phyloP scores from a whole-genome alignment of 1,284 basidiomycete genomes.

The Austroboletus niveus region DNA sequence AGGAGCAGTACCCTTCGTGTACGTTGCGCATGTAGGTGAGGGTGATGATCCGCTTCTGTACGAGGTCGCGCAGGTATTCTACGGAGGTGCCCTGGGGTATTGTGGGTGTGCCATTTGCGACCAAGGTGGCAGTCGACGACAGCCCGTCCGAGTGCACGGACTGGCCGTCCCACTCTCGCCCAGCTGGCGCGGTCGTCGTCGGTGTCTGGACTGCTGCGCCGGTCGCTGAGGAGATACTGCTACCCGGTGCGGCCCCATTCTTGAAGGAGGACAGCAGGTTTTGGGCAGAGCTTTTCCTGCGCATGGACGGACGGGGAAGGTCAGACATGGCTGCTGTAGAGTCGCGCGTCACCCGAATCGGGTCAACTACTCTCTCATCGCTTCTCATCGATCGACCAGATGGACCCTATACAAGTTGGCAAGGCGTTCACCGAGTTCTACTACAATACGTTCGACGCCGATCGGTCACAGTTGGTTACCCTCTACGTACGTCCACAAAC shows the following conservation, averaged over 20 bases:
- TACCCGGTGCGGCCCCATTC: constrained; percentile 31
- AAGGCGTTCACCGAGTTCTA: constrained; percentile 75
- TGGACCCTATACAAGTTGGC: constrained; percentile 65
- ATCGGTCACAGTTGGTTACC: constrained; percentile 50
- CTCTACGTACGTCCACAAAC: constrained; percentile 68
- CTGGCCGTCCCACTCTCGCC: constrained; percentile 71
- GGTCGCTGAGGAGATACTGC: constrained; percentile 31
- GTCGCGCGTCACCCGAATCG: neutral
- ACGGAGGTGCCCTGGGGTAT: constrained; percentile 60
- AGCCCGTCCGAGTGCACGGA: constrained; percentile 53
- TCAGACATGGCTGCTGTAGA: constrained; percentile 31
- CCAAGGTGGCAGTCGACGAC: constrained; percentile 31
- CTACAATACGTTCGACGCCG: constrained; percentile 67
- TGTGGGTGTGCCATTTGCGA: constrained; percentile 31
- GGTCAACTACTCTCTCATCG: neutral
- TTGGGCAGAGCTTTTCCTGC: constrained; percentile 81
- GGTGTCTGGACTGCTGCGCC: constrained; percentile 39
- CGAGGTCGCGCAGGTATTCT: constrained; percentile 72
- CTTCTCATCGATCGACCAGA: constrained; percentile 45
- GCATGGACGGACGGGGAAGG: constrained; percentile 56
- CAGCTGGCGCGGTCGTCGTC: constrained; percentile 41
- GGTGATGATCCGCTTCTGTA: constrained; percentile 81
- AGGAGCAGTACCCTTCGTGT: constrained; percentile 69
- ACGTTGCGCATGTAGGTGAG: constrained; percentile 81
- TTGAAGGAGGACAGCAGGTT: constrained; percentile 81